Evolutionary conservation across 106 monocot genomes (phyloP).

Genomic region (Allium cepa): DNA sequence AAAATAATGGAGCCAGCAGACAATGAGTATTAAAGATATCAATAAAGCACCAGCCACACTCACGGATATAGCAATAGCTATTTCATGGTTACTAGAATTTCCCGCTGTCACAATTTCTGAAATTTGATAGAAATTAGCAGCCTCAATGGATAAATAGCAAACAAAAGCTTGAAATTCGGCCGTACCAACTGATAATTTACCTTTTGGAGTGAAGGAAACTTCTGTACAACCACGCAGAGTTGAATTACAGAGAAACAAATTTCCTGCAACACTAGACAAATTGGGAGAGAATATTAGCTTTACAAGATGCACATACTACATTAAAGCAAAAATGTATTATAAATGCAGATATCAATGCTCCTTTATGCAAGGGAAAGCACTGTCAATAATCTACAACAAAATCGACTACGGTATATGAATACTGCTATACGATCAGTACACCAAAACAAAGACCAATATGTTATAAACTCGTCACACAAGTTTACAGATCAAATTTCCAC

Average conservation of each 20-base stretch:
- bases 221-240: constrained; percentile 52
- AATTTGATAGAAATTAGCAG: constrained; percentile 11
- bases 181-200: constrained; percentile 20
- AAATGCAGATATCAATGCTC: too few species aligned
- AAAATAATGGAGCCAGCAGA: constrained; percentile 12
- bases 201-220: constrained; percentile 30
- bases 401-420: too few species aligned
- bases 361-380: too few species aligned
- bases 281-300: not conserved
- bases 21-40: constrained; percentile 9
- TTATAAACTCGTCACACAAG: too few species aligned
- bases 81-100: constrained; percentile 18
- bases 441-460: too few species aligned
- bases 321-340: too few species aligned
- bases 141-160: not conserved
- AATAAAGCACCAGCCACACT: constrained; percentile 10
- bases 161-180: too few species aligned
- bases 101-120: constrained; percentile 33
- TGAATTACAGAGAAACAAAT: constrained; percentile 73
- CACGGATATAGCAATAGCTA: constrained; percentile 18
- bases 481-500: too few species aligned
- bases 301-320: not conserved
- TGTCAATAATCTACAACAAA: too few species aligned
- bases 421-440: too few species aligned
- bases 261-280: constrained; percentile 74